These are phyloP conservation scores for Calonectria montana DNA, from an alignment of 2,329 filamentous ascomycete genomes.

Conservation along the genomic window DNA sequence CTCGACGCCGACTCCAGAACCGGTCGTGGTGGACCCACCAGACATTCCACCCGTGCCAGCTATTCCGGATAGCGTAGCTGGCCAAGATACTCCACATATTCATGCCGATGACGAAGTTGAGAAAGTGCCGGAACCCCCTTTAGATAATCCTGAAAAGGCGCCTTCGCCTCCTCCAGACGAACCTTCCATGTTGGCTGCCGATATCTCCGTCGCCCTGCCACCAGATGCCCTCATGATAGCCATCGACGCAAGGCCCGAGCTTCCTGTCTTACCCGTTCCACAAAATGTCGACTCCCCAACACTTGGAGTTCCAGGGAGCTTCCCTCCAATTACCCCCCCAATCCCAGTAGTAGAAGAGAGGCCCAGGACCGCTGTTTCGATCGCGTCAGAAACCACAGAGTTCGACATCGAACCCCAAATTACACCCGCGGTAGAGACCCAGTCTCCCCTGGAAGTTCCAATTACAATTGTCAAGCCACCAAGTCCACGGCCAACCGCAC, in stretches of 20 bases:
- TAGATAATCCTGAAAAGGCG: slow-evolving; percentile 21
- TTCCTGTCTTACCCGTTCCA: slow-evolving; percentile 19
- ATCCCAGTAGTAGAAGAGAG: slow-evolving; percentile 57
- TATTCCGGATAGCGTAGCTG: slow-evolving; percentile 29
- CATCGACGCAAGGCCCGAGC: slow-evolving; percentile 25
- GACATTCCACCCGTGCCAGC: slow-evolving; percentile 38
- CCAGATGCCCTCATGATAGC: slow-evolving; percentile 34
- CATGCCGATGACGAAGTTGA: slow-evolving; percentile 22
- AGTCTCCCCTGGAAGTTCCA: slow-evolving; percentile 39
- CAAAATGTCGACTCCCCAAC: slow-evolving; percentile 69
- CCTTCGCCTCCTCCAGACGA: slow-evolving; percentile 35
- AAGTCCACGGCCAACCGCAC: slow-evolving; percentile 41
- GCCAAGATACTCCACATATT: slow-evolving; percentile 23
- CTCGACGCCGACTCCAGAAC: slow-evolving; percentile 33
- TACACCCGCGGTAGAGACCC: slow-evolving; percentile 57
- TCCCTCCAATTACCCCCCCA: slow-evolving; percentile 57
- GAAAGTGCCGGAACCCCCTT: slow-evolving; percentile 19
- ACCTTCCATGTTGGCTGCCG: slow-evolving; percentile 31
- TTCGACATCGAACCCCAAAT: slow-evolving; percentile 80
- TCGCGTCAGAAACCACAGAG: slow-evolving; percentile 71
- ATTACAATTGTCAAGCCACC: slow-evolving; percentile 44
- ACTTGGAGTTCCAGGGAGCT: slow-evolving; percentile 73
- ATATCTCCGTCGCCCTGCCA: slow-evolving; percentile 38
- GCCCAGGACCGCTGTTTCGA: slow-evolving; percentile 70
- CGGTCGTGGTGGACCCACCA: slow-evolving; percentile 22